A percentile compares a stretch with the other conserved stretches of the same genome.
Evolutionary conservation across 768 basidiomycete species (phyloP).

Genomic region (Lactarius quietus): DNA sequence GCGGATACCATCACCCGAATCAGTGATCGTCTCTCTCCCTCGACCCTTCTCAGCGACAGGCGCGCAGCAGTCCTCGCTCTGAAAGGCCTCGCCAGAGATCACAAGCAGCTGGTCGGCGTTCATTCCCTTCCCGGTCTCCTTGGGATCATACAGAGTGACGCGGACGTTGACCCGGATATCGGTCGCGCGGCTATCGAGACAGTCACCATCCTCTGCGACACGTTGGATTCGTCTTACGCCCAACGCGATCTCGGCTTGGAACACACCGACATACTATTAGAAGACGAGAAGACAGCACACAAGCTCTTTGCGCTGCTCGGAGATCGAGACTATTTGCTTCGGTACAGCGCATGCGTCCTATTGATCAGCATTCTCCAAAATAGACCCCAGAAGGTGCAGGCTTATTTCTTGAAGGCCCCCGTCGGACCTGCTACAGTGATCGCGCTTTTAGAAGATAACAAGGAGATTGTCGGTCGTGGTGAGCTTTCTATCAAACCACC

Average conservation of each 20-base stretch:
- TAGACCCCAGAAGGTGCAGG: constrained; percentile 76
- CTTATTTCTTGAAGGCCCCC: constrained; percentile 85
- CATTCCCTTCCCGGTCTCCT: constrained; percentile 74
- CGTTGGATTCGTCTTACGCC: constrained; percentile 47
- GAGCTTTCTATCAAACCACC: constrained; percentile 29
- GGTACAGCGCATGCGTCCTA: constrained; percentile 80
- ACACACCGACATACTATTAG: constrained; percentile 78
- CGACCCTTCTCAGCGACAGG: constrained; percentile 84
- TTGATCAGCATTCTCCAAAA: constrained; percentile 78
- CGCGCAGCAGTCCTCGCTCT: constrained; percentile 90
- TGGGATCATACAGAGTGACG: constrained; percentile 80
- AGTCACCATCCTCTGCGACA: constrained; percentile 78
- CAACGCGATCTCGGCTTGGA: constrained; percentile 73
- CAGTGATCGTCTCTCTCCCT: constrained; percentile 87
- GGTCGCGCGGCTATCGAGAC: constrained; percentile 93
- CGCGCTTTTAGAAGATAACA: constrained; percentile 73
- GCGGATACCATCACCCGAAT: constrained; percentile 84
- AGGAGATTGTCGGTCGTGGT: constrained; percentile 90
- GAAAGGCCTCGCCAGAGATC: constrained; percentile 89
- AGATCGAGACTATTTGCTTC: constrained; percentile 76
- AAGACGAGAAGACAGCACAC: constrained; percentile 67
- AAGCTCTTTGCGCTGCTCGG: constrained; percentile 72
- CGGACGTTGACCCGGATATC: constrained; percentile 86
- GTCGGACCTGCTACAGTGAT: constrained; percentile 73
- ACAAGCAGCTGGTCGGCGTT: constrained; percentile 84